phyloP scores from a whole-genome alignment of 2,329 filamentous ascomycete species.

The Claviceps humidiphila region DNA sequence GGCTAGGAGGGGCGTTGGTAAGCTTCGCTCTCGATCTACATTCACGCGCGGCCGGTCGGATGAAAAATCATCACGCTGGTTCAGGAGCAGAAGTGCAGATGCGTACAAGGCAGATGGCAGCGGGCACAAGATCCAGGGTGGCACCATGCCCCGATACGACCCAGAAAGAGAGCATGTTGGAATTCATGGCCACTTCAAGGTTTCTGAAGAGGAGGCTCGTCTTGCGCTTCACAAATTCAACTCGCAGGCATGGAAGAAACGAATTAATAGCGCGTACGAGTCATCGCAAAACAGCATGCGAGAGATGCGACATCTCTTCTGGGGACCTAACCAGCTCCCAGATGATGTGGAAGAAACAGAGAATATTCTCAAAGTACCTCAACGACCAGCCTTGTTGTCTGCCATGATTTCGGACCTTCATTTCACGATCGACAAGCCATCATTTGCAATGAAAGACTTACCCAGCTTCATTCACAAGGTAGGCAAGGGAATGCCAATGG shows the following conservation, averaged over 20 bases:
- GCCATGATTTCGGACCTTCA: constrained; percentile 73
- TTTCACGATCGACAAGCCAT: constrained; percentile 79
- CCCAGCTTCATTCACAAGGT: constrained; percentile 76
- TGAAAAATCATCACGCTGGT: constrained; percentile 20
- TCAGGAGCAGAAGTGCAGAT: constrained; percentile 45
- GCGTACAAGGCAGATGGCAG: constrained; percentile 19
- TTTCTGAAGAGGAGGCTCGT: constrained; percentile 65
- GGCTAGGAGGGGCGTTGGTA: constrained; percentile 37
- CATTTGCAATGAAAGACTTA: constrained; percentile 70
- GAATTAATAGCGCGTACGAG: constrained; percentile 65
- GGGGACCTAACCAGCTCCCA: constrained; percentile 67
- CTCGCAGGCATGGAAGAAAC: constrained; percentile 79
- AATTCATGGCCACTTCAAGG: constrained; percentile 57
- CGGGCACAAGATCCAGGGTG: constrained; percentile 19
- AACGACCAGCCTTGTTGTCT: constrained; percentile 71
- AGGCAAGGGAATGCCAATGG: constrained; percentile 90
- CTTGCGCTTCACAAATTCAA: constrained; percentile 67
- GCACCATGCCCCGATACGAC: constrained; percentile 55
- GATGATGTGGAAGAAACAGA: constrained; percentile 75
- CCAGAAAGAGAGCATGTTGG: constrained; percentile 54
- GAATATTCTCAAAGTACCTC: constrained; percentile 71
- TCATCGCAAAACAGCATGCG: constrained; percentile 62
- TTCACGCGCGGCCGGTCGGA: constrained; percentile 25
- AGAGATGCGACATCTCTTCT: constrained; percentile 68
- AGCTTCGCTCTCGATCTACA: constrained; percentile 42